phyloP scores from a whole-genome alignment of 2,329 filamentous ascomycete genomes.

The Cordyceps cicadae region DNA sequence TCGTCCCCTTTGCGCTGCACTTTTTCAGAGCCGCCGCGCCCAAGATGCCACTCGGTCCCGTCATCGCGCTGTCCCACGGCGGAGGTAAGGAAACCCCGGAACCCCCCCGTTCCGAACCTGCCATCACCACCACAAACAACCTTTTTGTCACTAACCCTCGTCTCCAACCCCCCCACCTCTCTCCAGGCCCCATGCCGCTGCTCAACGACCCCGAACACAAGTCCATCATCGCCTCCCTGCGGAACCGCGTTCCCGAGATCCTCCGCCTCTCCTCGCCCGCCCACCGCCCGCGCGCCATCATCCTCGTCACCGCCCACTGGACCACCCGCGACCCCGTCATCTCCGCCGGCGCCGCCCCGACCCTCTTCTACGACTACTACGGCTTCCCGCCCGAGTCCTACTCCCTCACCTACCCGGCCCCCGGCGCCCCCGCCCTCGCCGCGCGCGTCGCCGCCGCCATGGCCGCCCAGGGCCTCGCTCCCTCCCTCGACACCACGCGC shows the following conservation, averaged over 20 bases:
- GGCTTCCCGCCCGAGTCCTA: constrained; percentile 51
- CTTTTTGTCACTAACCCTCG: background rate
- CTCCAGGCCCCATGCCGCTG: constrained; percentile 46
- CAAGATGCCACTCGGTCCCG: constrained; percentile 34
- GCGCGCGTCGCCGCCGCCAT: constrained; percentile 38
- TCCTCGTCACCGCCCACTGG: constrained; percentile 54
- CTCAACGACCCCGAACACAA: constrained; percentile 46
- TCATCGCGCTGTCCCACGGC: constrained; percentile 42
- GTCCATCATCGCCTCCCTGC: constrained; percentile 42
- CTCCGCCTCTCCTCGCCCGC: constrained; percentile 44
- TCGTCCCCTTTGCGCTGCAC: background rate
- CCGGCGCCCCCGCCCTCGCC: constrained; percentile 46
- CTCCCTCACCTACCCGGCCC: constrained; percentile 46
- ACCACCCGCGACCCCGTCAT: constrained; percentile 40
- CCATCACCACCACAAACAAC: background rate
- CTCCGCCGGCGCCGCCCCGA: constrained; percentile 38
- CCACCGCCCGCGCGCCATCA: constrained; percentile 39
- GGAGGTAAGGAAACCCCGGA: constrained; percentile 28
- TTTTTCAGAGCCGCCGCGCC: background rate
- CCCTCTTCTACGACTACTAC: constrained; percentile 50
- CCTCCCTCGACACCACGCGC: constrained; percentile 30
- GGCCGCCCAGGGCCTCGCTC: constrained; percentile 35
- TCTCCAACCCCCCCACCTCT: background rate
- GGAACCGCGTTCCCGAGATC: constrained; percentile 44
- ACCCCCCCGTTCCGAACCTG: background rate